Evolutionary conservation across 2,329 filamentous ascomycete genomes (phyloP), one percentile per base, ranked within the genome.

Genomic region (Colletotrichum horii): DNA sequence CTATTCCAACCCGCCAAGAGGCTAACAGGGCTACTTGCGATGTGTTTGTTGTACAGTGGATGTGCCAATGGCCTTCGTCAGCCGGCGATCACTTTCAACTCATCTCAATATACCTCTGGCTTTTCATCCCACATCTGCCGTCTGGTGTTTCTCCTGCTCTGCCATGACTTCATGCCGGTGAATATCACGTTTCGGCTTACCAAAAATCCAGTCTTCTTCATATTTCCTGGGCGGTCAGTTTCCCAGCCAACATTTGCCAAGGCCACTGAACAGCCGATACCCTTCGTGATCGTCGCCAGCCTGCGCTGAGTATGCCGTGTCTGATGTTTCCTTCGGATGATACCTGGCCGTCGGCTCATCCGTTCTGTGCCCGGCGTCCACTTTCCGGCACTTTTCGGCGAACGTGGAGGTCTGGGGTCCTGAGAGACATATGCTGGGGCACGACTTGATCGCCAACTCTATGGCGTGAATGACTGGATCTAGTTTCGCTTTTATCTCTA

Each of bases 291-390:
- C 61, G 19, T 73, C 64, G 56, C 62, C 15, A 22, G 56, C 36
- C 62, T 62, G 56, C 56, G 56, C 56, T 67, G 12, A 52, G 14
- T 68, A 64, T 73, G 28, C 73, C 62, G 56, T 28, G 28, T 48
- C 64, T 64, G 43, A 73, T 64, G 62, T 73, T 73, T 68, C 55
- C 24, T 67, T 72, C 69, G 43, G 72, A 72, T 64, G 70, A 60
- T 75, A 16, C n/a, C 56, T 32, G 11, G n/a, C 43, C 62, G 34
- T 73, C 36, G 28, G 48, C 60, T 61, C 61, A 62, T 75, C 68
- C 30, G 38, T 62, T 62, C 14, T 62, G 7, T 48, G 22, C 3
- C 56, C 65, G 32, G 48, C 43, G 56, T 72, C 69, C 56, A 72
- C 73, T 64, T 75, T 64, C 62, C 61, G 38, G 66, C 55, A 52